Percentiles rank a stretch among this genome's conserved stretches.
Evolutionary conservation across 176 grass and related monocot genomes (phyloP).

Genomic region (Alloteropsis semialata): DNA sequence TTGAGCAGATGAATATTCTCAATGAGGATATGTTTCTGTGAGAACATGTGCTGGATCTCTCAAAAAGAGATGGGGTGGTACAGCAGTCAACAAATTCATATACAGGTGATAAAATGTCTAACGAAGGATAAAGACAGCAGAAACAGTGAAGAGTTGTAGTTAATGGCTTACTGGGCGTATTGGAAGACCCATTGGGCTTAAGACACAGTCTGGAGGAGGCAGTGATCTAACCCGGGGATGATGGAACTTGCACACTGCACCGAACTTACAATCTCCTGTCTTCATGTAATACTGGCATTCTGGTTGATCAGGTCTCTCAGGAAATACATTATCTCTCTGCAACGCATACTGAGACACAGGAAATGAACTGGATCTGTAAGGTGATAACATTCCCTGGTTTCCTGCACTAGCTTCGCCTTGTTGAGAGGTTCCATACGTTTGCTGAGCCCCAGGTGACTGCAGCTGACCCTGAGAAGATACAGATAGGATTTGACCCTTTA

Average conservation of each 20-base stretch:
- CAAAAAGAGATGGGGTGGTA: background rate
- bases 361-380: slow-evolving; percentile 53
- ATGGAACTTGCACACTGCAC: slow-evolving; percentile 94
- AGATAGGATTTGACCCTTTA: slow-evolving; percentile 55
- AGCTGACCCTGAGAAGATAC: slow-evolving; percentile 63
- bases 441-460: slow-evolving; percentile 59
- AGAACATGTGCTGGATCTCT: background rate
- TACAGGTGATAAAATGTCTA: background rate
- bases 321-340: slow-evolving; percentile 85
- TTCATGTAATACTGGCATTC: slow-evolving; percentile 99
- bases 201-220: slow-evolving; percentile 77
- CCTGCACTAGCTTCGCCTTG: slow-evolving; percentile 65
- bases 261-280: slow-evolving; percentile 99
- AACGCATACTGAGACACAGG: slow-evolving; percentile 61
- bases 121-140: background rate
- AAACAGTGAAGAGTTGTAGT: background rate
- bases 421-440: slow-evolving; percentile 66
- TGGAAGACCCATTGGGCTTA: slow-evolving; percentile 93
- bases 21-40: background rate
- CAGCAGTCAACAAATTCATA: background rate
- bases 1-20: background rate
- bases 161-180: slow-evolving; percentile 73
- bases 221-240: slow-evolving; percentile 78
- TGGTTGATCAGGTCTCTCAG: slow-evolving; percentile 94
- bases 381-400: slow-evolving; percentile 60